Evolutionary conservation across 2,329 filamentous ascomycete genomes (phyloP), one percentile per base, ranked within the genome.

Genomic region (Alternaria gaisen): DNA sequence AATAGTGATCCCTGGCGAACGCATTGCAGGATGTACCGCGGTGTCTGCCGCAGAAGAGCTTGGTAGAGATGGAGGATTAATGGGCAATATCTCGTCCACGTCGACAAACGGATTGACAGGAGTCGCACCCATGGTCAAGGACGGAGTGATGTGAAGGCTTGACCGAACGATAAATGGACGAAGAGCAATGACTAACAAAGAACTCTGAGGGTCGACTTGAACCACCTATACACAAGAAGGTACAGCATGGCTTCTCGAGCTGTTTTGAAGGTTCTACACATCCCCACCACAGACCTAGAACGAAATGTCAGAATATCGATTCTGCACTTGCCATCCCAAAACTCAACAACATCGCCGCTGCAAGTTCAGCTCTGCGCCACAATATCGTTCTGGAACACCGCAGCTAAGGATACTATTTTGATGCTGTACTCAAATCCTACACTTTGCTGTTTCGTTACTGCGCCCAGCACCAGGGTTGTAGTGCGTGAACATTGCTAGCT

Each of bases 361-460:
- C n/a, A 11, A 28, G n/a, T n/a, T 56, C 43, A 48, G 43, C 43
- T 47, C 20, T n/a, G 34, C 42, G 53, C 53, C 53, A 48, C 42
- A 56, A 32, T 20, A 44, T 26, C 24, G 24, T 56, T 48, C 53
- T 56, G 43, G 43, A 40, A 47, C 32, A 38, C 14, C 4, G 26
- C 10, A 28, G 16, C 22, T n/a, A 4, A 22, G 16, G 34, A 26
- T 30, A 41, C 24, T n/a, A 38, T 26, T 18, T 26, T 11, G 24
- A 18, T 40, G 2, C 12, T 20, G 12, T 28, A 26, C n/a, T 16
- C 14, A 12, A 22, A 32, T 14, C 26, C 11, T 56, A 14, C 22
- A 3, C 46, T 22, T 40, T 20, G 34, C 14, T 47, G 20, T 11
- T 41, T 28, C 0, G 5, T 8, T 26, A 30, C 12, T 20, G n/a